Evolutionary conservation across 805 yeast genomes (phyloP).

Genomic region (Saccharomycopsis sp.): DNA sequence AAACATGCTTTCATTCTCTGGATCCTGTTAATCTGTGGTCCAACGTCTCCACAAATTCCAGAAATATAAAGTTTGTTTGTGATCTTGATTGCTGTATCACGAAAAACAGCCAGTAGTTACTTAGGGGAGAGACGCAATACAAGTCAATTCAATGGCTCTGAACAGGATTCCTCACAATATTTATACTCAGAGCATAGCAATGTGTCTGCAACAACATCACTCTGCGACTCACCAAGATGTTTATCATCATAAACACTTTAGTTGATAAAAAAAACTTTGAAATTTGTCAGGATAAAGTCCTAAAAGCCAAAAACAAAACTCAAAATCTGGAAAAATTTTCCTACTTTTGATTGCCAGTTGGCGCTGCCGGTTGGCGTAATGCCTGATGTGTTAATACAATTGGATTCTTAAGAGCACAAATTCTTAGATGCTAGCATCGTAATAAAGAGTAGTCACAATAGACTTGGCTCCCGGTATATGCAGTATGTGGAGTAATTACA

Average conservation of each 20-base stretch:
- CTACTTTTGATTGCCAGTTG: not conserved
- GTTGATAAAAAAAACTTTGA: not conserved
- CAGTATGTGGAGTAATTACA: not conserved
- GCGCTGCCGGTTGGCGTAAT: not conserved
- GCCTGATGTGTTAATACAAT: not conserved
- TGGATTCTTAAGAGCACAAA: too few relatives aligned
- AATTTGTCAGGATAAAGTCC: not conserved
- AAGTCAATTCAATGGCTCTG: not conserved
- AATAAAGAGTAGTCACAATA: not conserved
- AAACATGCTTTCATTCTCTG: not conserved
- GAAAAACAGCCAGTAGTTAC: not conserved
- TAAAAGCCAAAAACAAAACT: not conserved
- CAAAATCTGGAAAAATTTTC: not conserved
- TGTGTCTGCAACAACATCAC: not conserved
- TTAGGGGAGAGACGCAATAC: not conserved
- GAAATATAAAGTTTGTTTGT: not conserved
- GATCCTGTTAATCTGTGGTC: too few relatives aligned
- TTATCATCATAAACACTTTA: not conserved
- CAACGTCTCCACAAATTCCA: not conserved
- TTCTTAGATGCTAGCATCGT: not conserved
- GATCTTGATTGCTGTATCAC: not conserved
- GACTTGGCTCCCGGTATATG: not conserved
- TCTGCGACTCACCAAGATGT: not conserved
- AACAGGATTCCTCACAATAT: not conserved
- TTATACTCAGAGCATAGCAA: not conserved